Evolutionary conservation across 306 rosid species (phyloP).

Genomic region (Aeschynomene evenia): DNA sequence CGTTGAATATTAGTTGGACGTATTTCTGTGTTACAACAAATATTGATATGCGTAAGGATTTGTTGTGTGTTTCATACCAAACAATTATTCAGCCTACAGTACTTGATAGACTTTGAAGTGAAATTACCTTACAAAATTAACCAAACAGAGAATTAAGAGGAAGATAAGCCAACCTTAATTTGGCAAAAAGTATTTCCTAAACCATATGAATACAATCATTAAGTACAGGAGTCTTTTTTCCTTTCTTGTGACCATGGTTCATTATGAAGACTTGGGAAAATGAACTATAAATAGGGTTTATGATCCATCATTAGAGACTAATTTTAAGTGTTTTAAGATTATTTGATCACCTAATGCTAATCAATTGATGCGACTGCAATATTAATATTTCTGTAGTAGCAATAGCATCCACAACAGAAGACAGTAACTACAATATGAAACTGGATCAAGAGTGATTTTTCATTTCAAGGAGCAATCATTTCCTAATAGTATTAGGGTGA

Average conservation of each 20-base stretch:
- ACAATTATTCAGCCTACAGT: background rate
- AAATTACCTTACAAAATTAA: background rate
- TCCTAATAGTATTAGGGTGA: no score
- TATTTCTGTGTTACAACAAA: no score
- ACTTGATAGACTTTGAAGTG: background rate
- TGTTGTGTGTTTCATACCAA: background rate
- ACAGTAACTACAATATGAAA: no score
- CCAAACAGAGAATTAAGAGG: background rate
- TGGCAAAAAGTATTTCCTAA: background rate
- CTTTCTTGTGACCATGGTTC: no score
- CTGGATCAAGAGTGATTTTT: no score
- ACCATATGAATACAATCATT: background rate
- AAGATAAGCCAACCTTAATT: background rate
- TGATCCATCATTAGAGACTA: background rate
- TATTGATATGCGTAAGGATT: background rate
- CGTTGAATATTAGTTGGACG: no score
- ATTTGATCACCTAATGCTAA: no score
- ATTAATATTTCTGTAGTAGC: no score
- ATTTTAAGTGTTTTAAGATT: no score
- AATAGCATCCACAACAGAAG: no score
- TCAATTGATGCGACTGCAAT: no score
- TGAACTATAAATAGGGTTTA: background rate
- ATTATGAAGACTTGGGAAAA: background rate
- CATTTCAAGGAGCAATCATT: background rate
- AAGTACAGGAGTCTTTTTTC: background rate